Evolutionary conservation across 2,329 filamentous ascomycete species (phyloP).

Genomic region (Lachnellula willkommii): DNA sequence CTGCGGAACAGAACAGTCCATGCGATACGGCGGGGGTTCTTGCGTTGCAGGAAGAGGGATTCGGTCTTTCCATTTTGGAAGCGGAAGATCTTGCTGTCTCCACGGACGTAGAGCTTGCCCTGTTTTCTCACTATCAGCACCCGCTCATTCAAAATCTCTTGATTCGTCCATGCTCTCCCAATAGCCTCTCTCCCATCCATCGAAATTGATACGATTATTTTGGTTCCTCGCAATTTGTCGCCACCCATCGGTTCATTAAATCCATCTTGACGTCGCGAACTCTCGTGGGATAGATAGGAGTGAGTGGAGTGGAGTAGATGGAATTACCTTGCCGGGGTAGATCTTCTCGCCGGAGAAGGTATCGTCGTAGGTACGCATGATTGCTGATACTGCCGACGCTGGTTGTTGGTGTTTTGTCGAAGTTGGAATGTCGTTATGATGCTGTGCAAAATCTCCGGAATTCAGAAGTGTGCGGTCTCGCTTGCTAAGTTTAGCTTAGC

Average conservation of each 20-base stretch:
- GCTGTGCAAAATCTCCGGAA: slow-evolving; percentile 11
- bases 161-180: background rate
- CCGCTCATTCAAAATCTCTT: slow-evolving; percentile 4
- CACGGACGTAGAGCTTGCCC: slow-evolving; percentile 99
- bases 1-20: slow-evolving; percentile 98
- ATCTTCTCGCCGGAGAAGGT: slow-evolving; percentile 73
- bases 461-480: slow-evolving; percentile 11
- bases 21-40: slow-evolving; percentile 99
- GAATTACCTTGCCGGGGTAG: slow-evolving; percentile 71
- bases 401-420: slow-evolving; percentile 25
- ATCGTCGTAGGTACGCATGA: slow-evolving; percentile 58
- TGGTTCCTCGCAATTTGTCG: background rate
- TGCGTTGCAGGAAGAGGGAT: slow-evolving; percentile 99
- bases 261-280: background rate
- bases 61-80: slow-evolving; percentile 99
- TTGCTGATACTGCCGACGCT: slow-evolving; percentile 26
- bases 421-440: slow-evolving; percentile 9
- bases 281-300: background rate
- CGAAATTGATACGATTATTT: too few species aligned
- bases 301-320: background rate
- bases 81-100: slow-evolving; percentile 99
- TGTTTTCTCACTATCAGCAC: slow-evolving; percentile 40
- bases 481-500: slow-evolving; percentile 5
- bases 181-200: too few species aligned
- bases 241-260: slow-evolving; percentile 15